These are phyloP conservation scores for Aspergillus baeticus DNA, from an alignment of 495 filamentous ascomycete species.

Conservation along the genomic window DNA sequence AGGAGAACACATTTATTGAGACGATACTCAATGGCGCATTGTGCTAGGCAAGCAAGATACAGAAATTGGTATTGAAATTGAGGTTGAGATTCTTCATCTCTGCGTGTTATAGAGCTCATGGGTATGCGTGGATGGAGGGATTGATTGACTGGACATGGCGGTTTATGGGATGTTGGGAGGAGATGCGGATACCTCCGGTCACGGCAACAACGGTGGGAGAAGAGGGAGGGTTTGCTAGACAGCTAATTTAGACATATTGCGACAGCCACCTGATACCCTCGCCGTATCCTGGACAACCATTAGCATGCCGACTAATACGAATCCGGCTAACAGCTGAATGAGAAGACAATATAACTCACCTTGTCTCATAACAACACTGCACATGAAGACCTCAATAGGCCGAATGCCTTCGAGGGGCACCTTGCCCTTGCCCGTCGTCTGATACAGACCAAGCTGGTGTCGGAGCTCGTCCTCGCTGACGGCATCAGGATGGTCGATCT, in stretches of 20 bases:
- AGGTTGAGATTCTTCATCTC: too few relatives aligned
- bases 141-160: too few relatives aligned
- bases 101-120: too few relatives aligned
- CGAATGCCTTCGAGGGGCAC: slow-evolving; percentile 91
- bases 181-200: neutral
- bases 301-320: too few relatives aligned
- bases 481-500: slow-evolving; percentile 97
- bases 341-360: slow-evolving; percentile 52
- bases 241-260: slow-evolving; percentile 45
- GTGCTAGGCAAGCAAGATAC: too few relatives aligned
- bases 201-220: neutral
- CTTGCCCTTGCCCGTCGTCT: slow-evolving; percentile 98
- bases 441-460: slow-evolving; percentile 84
- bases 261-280: slow-evolving; percentile 57
- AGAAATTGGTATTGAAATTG: too few relatives aligned
- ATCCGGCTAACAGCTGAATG: too few relatives aligned
- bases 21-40: too few relatives aligned
- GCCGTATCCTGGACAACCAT: slow-evolving; percentile 42
- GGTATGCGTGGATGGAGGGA: too few relatives aligned
- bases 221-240: neutral
- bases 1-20: neutral
- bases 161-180: too few relatives aligned
- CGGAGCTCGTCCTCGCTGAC: slow-evolving; percentile 93
- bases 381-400: slow-evolving; percentile 98
- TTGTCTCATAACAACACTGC: slow-evolving; percentile 96